A percentile compares a stretch with the other conserved stretches of the same genome.
Evolutionary conservation across 805 yeast genomes (phyloP).

Genomic region (Starmerella floricola): DNA sequence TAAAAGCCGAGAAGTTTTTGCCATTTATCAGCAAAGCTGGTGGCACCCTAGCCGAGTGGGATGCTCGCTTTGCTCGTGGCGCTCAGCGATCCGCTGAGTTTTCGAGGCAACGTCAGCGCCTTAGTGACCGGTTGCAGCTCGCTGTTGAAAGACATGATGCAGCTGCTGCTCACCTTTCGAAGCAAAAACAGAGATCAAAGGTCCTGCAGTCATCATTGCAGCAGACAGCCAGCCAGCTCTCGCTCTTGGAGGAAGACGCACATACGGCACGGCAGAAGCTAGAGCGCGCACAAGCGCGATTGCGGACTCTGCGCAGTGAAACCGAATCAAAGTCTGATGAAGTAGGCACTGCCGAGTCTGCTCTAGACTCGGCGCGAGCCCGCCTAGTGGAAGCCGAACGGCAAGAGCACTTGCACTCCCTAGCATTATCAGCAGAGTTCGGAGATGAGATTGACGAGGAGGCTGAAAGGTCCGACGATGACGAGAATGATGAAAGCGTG

Average conservation of each 20-base stretch:
- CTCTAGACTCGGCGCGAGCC: constrained; percentile 10
- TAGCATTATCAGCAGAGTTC: constrained; percentile 12
- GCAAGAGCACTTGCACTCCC: constrained; percentile 4
- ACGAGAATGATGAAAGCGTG: background rate
- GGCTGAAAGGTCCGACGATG: background rate
- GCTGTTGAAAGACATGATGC: constrained; percentile 50
- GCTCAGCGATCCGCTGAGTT: constrained; percentile 48
- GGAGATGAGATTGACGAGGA: background rate
- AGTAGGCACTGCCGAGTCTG: constrained; percentile 34
- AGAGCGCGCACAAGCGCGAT: constrained; percentile 38
- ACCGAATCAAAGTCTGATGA: constrained; percentile 52
- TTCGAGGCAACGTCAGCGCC: constrained; percentile 46
- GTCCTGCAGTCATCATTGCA: constrained; percentile 17
- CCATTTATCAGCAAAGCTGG: constrained; percentile 12
- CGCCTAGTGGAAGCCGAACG: constrained; percentile 15
- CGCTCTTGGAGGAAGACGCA: constrained; percentile 20
- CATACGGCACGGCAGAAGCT: constrained; percentile 14
- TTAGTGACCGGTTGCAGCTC: constrained; percentile 50
- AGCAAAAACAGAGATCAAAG: constrained; percentile 14
- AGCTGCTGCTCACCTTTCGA: constrained; percentile 36
- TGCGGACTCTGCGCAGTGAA: constrained; percentile 52
- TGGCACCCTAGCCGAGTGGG: constrained; percentile 18
- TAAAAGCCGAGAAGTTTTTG: constrained; percentile 5
- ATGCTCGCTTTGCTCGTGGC: constrained; percentile 5
- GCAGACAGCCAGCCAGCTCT: constrained; percentile 11